Evolutionary conservation across 208 protist species (phyloP).

Genomic region (Trypanosoma theileri): DNA sequence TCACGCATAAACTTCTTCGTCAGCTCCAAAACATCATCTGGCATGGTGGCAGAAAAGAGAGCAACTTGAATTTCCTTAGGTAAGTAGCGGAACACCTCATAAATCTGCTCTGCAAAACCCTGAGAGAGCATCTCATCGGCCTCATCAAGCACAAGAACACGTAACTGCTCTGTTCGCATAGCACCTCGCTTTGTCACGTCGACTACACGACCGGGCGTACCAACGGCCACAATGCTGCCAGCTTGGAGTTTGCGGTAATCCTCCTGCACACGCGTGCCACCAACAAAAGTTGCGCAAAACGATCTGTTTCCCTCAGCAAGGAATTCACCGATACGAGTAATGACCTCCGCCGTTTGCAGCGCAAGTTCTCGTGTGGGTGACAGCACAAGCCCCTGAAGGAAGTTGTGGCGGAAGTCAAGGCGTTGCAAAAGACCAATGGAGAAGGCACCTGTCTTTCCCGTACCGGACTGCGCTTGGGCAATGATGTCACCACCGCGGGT

Average conservation of each 20-base stretch:
- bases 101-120: constrained; percentile 98
- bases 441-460: constrained; percentile 99
- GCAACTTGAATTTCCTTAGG: constrained; percentile 97
- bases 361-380: constrained; percentile 96
- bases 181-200: constrained; percentile 96
- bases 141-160: constrained; percentile 98
- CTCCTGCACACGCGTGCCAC: constrained; percentile 95
- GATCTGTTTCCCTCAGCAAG: constrained; percentile 68
- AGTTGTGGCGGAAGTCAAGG: constrained; percentile 86
- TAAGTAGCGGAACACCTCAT: constrained; percentile 98
- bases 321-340: constrained; percentile 96
- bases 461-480: constrained; percentile 94
- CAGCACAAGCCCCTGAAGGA: constrained; percentile 96
- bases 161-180: constrained; percentile 86
- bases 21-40: constrained; percentile 98
- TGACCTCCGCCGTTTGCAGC: constrained; percentile 96
- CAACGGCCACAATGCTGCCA: constrained; percentile 95
- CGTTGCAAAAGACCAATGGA: constrained; percentile 94
- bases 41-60: constrained; percentile 99
- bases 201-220: constrained; percentile 98
- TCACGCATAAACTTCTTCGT: constrained; percentile 99
- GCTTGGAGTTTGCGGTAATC: constrained; percentile 94
- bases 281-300: constrained; percentile 90
- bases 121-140: constrained; percentile 99
- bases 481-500: constrained; percentile 96